Conservation (phyloP, 2,329 filamentous ascomycete genomes). For the Leptographium galeiforme region DNA sequence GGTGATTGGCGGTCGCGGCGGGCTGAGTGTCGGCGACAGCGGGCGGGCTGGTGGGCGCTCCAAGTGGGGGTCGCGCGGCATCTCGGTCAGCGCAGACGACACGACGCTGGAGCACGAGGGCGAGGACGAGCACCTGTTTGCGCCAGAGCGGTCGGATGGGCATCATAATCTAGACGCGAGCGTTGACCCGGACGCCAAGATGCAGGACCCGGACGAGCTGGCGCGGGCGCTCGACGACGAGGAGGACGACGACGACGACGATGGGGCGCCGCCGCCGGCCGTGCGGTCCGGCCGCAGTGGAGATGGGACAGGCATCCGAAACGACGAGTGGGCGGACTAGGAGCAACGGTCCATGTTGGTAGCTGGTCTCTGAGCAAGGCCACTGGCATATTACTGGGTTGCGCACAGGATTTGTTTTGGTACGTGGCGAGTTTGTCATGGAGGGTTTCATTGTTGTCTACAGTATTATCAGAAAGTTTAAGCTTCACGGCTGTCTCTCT, state of each 20-base stretch:
- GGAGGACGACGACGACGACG: constrained; percentile 28
- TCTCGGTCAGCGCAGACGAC: constrained; percentile 54
- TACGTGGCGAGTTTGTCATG: too few species aligned
- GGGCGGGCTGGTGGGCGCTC: constrained; percentile 37
- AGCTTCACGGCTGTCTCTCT: too few species aligned
- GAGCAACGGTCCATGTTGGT: background rate
- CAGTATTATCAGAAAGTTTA: too few species aligned
- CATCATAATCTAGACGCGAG: constrained; percentile 29
- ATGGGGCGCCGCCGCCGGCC: constrained; percentile 17
- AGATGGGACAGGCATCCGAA: constrained; percentile 9
- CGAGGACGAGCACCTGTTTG: constrained; percentile 17
- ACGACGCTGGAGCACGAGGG: constrained; percentile 37
- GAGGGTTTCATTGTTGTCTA: too few species aligned
- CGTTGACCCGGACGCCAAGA: constrained; percentile 49
- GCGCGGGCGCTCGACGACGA: constrained; percentile 45
- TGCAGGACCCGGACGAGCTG: constrained; percentile 54
- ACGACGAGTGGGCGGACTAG: constrained; percentile 13
- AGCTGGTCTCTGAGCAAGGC: background rate
- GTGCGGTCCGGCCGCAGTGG: background rate
- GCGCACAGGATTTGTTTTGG: too few species aligned
- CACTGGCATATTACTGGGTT: background rate
- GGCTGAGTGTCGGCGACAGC: constrained; percentile 18
- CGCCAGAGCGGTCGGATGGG: constrained; percentile 19
- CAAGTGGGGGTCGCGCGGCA: constrained; percentile 51
- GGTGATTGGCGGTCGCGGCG: constrained; percentile 25